Evolutionary conservation across 306 rosid species (phyloP).

Genomic region (Hylodesmum podocarpum): DNA sequence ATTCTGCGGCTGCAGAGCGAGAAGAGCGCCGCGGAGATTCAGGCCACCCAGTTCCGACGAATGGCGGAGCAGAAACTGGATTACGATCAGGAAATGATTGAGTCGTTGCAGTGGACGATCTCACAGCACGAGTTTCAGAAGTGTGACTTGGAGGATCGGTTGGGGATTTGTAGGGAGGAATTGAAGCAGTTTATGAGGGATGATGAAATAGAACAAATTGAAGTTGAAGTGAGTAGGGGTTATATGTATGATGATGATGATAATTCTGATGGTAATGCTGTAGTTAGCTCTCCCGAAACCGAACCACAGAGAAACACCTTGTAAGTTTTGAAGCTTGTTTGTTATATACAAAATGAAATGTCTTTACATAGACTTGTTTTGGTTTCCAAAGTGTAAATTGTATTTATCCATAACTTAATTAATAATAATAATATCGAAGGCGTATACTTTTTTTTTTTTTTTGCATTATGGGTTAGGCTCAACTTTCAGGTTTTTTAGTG

Average conservation of each 20-base stretch:
- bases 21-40: conserved; percentile 55
- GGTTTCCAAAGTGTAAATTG: conserved; percentile 31
- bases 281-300: conserved; percentile 25
- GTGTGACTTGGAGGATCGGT: conserved; percentile 40
- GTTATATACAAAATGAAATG: conserved; percentile 20
- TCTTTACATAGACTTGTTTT: conserved; percentile 3
- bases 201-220: conserved; percentile 33
- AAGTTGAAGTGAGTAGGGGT: not conserved
- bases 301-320: conserved; percentile 27
- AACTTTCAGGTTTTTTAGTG: conserved; percentile 4
- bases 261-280: not conserved
- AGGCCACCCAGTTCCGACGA: conserved; percentile 57
- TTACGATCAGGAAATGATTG: conserved; percentile 48
- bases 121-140: conserved; percentile 40
- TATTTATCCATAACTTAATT: conserved; percentile 6
- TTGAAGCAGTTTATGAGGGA: conserved; percentile 25
- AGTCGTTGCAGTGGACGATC: conserved; percentile 47
- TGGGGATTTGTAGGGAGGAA: conserved; percentile 37
- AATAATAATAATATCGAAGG: conserved; percentile 22
- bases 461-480: not conserved
- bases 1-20: conserved; percentile 67
- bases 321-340: conserved; percentile 36
- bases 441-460: not conserved
- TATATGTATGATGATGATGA: not conserved
- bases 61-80: conserved; percentile 59